These are phyloP conservation scores for Curvularia sp. DNA, from an alignment of 2,329 filamentous ascomycete species.

Conservation along the genomic window DNA sequence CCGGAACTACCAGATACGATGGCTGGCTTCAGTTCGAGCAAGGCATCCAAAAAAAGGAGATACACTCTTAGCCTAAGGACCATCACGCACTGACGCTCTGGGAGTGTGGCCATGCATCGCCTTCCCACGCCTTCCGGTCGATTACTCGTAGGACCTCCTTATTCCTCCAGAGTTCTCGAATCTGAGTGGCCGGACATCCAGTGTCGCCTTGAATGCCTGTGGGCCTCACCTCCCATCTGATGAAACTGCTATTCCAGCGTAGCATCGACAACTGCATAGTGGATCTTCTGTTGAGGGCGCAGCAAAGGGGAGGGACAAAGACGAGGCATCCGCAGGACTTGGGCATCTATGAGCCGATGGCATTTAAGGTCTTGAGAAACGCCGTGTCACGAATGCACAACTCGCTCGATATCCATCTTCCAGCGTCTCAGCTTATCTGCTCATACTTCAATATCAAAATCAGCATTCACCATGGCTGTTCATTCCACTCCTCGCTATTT, in stretches of 20 bases:
- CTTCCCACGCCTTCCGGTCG: too few species aligned
- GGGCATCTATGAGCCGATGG: not conserved
- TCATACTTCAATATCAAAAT: not conserved
- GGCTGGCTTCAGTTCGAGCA: not conserved
- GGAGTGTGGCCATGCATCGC: not conserved
- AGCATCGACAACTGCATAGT: not conserved
- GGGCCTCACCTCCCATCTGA: not conserved
- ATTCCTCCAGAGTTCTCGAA: not conserved
- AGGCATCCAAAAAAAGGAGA: not conserved
- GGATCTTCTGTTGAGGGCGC: not conserved
- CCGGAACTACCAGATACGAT: not conserved
- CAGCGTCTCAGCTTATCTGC: not conserved
- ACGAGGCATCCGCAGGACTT: not conserved
- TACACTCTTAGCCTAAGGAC: not conserved
- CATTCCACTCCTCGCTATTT: not conserved
- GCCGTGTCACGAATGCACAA: not conserved
- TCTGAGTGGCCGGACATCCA: not conserved
- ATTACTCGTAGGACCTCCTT: not conserved
- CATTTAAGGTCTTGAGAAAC: not conserved
- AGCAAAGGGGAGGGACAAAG: not conserved
- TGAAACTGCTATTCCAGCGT: not conserved
- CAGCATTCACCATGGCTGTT: not conserved
- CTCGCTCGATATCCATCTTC: not conserved
- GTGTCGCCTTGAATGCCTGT: not conserved
- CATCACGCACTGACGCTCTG: not conserved